Evolutionary conservation across 2,329 filamentous ascomycete species (phyloP), one percentile per base, ranked within the genome.

Genomic region (Trichoderma gracile): DNA sequence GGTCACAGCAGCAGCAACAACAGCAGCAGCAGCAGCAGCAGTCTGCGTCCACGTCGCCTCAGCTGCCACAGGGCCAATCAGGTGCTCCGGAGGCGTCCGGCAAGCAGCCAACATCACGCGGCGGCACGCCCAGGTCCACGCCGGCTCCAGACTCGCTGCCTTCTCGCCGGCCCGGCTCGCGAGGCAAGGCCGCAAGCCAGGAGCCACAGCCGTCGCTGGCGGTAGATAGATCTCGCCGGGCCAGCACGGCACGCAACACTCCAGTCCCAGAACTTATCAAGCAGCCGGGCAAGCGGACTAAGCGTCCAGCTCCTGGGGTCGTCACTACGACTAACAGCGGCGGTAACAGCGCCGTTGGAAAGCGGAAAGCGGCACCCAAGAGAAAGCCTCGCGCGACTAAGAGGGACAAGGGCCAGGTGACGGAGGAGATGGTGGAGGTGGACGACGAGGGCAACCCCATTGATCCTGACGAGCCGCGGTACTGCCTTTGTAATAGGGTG

Each of bases 401-500:
- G 71, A 82, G 80, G 73, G 79, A 80, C 45, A 79, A 81, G 77
- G 77, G 79, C 59, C 71, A 75, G 70, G 72, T 73, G 63, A 74
- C 75, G 56, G 78, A 78, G 67, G 81, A 81, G 63, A 78, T 80
- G 65, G 85, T 85, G 62, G 87, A 89, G 72, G 82, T 88, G 59
- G 86, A 89, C 68, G 87, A 89, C 70, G 86, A 89, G 67, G 86
- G 86, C 12, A 89, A 88, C 66, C 77, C 84, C 27, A 89, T 93
- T 71, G 90, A 93, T 72, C 88, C 90, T 0, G 79, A 92, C 63
- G 91, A 95, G 78, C 84, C 88, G 47, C 81, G 86, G 67, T 95
- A 95, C 75, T 95, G 91, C 73, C 76, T 89, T 62, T 95, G 91
- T 76, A 89, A 91, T 69, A 82, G 91, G 65, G 89, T 95, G 60